Conservation (phyloP, 805 yeast genomes). For the Saccharomyces kudriavzevii region DNA sequence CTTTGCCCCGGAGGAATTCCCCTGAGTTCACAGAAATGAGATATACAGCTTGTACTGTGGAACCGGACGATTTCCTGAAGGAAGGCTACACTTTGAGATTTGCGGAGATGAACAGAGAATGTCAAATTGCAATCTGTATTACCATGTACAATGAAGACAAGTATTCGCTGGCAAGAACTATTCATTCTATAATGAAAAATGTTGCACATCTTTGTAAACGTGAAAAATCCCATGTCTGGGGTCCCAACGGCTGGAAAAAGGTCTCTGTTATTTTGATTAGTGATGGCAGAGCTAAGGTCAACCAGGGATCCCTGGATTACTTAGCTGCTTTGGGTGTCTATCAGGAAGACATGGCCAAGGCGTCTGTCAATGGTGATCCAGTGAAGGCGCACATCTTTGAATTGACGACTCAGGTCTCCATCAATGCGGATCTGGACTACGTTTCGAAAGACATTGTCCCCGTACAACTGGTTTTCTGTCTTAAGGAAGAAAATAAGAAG, state of each 20-base stretch:
- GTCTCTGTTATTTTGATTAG: constrained; percentile 85
- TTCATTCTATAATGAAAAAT: constrained; percentile 91
- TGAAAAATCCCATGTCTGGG: constrained; percentile 82
- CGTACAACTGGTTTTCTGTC: constrained; percentile 84
- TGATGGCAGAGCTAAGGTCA: constrained; percentile 88
- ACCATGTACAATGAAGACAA: constrained; percentile 98
- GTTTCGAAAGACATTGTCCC: constrained; percentile 90
- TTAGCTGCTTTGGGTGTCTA: constrained; percentile 93
- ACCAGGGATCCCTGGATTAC: constrained; percentile 76
- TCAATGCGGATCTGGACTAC: constrained; percentile 82
- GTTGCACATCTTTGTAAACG: constrained; percentile 81
- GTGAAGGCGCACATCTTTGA: constrained; percentile 94
- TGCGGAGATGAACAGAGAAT: constrained; percentile 79
- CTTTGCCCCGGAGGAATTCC: constrained; percentile 76
- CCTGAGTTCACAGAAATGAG: constrained; percentile 96
- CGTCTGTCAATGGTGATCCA: constrained; percentile 81
- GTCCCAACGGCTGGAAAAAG: constrained; percentile 94
- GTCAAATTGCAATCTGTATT: constrained; percentile 83
- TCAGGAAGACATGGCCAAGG: constrained; percentile 95
- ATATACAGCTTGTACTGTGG: constrained; percentile 92
- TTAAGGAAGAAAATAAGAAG: constrained; percentile 86
- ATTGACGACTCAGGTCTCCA: constrained; percentile 89
- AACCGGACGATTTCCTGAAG: constrained; percentile 74
- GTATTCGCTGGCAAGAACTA: constrained; percentile 77
- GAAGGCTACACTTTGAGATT: constrained; percentile 84